These are phyloP conservation scores for Penicillium decumbens DNA, from an alignment of 2,329 filamentous ascomycete genomes.

Conservation along the genomic window DNA sequence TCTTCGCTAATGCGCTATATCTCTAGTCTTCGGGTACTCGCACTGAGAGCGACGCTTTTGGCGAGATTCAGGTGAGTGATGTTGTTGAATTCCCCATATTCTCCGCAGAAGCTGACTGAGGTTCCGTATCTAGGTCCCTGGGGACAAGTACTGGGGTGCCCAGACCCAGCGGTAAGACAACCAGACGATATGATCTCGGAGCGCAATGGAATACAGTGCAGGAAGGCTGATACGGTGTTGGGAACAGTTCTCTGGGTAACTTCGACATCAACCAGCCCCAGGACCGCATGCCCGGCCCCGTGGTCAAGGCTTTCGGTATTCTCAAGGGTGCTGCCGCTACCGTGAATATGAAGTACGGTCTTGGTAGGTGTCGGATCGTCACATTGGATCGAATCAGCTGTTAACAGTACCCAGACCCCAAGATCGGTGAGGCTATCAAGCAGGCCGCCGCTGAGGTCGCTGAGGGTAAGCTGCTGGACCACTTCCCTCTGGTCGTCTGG, in stretches of 20 bases:
- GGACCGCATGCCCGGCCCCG: conserved; percentile 93
- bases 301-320: conserved; percentile 91
- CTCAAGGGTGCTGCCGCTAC: conserved; percentile 93
- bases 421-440: conserved; percentile 87
- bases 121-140: conserved; percentile 54
- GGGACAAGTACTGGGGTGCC: conserved; percentile 97
- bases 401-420: conserved; percentile 59
- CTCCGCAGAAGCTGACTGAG: conserved; percentile 13
- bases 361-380: conserved; percentile 49
- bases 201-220: conserved; percentile 1
- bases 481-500: conserved; percentile 98
- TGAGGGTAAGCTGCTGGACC: conserved; percentile 85
- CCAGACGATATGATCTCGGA: conserved; percentile 2
- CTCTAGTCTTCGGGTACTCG: conserved; percentile 52
- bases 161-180: conserved; percentile 73
- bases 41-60: conserved; percentile 95
- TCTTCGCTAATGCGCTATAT: conserved; percentile 3
- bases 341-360: conserved; percentile 91
- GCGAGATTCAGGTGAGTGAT: conserved; percentile 67
- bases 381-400: not conserved
- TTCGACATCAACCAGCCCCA: conserved; percentile 99
- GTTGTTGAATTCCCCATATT: not conserved
- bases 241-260: conserved; percentile 72
- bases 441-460: conserved; percentile 92
- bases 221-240: conserved; percentile 20